Evolutionary conservation across 306 rosid species (phyloP), one percentile per base, ranked within the genome.

Genomic region (Vicia faba): DNA sequence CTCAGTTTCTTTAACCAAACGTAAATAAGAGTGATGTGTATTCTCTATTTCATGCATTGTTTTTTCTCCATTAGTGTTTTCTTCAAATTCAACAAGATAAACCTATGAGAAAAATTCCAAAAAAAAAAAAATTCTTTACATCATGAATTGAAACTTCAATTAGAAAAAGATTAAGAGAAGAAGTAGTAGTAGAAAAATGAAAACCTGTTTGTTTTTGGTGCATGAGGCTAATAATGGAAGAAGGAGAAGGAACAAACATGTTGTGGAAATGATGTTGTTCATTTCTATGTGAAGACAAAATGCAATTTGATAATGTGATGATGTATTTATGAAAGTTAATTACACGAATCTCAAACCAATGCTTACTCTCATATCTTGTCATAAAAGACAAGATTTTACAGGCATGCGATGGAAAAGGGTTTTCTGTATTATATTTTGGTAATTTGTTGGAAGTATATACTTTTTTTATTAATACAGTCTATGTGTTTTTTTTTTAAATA

Each of bases 41-140:
- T 73, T 82, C 74, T 88, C 87, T 43, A 83, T 79, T 63, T 86
- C 86, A 36, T 79, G 70, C 64, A 66, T 6, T 56, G 80, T 64
- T 73, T 74, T 79, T 8, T 75, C 88, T 79, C 75, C 84, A 35
- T 20, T 26, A 19, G 36, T 65, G 45, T 84, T 78, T 12, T 71
- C 84, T 62, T 86, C 85, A 56, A 89, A 69, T 76, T 87, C 87
- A 20, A 83, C 93, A 15, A 88, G 62, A 43, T 84, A 86, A 64
- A 87, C 83, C 97, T 92, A 77, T 11, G 15, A 71, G 11, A 20
- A 55, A 55, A 26, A 4, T 19, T 4, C 13, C 14, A 51, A 4
- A 23, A 19, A 20, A 51, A 16, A 39, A 3, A 11, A 40, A 10
- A 11, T 1, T 0, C 28, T 25, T 25, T 2, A 25, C 3, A 25